Percentiles rank a stretch among this genome's conserved stretches.
Conservation (phyloP, 164 flowering plant genomes). For the Cinnamomum chago region DNA sequence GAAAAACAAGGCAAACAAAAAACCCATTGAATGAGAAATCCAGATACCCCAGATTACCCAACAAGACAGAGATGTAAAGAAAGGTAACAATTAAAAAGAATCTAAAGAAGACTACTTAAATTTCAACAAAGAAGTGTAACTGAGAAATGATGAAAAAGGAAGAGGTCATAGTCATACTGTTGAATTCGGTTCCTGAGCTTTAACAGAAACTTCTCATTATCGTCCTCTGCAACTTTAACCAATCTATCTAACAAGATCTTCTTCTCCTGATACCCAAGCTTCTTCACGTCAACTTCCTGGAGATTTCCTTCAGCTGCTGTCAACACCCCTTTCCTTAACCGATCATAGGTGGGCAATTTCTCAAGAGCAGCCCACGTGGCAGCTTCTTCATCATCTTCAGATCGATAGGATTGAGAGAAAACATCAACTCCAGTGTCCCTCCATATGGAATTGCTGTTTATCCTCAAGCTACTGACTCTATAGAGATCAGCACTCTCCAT, state of each 20-base stretch:
- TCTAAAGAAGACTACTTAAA: neutral
- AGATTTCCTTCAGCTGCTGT: constrained; percentile 12
- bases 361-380: constrained; percentile 24
- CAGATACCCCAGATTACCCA: neutral
- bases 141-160: neutral
- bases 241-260: constrained; percentile 64
- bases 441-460: constrained; percentile 6
- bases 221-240: constrained; percentile 79
- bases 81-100: neutral
- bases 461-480: constrained; percentile 2
- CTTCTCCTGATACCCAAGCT: constrained; percentile 47
- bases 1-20: neutral
- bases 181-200: constrained; percentile 71
- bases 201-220: constrained; percentile 76
- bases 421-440: constrained; percentile 5
- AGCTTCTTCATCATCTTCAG: constrained; percentile 24
- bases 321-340: constrained; percentile 13
- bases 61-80: neutral
- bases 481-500: constrained; percentile 2
- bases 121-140: neutral
- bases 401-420: constrained; percentile 13
- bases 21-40: neutral
- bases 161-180: constrained; percentile 34
- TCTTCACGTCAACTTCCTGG: constrained; percentile 69
- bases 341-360: constrained; percentile 19